Conservation (phyloP, 768 basidiomycete species). For the Suillus decipiens region DNA sequence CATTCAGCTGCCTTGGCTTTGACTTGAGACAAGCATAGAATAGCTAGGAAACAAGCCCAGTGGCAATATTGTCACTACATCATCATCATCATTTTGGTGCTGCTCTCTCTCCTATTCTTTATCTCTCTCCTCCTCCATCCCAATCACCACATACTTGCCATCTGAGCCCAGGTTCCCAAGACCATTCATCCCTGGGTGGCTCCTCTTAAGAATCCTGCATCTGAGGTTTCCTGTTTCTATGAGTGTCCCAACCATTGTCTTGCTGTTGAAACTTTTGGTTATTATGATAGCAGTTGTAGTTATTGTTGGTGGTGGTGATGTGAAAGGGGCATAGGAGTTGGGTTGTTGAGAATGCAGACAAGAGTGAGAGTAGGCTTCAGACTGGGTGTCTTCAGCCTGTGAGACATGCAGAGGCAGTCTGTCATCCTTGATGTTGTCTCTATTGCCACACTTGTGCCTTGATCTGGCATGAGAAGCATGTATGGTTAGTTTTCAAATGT, state of each 20-base stretch:
- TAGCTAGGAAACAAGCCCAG: too few species aligned
- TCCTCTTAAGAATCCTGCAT: conserved; percentile 23
- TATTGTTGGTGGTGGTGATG: conserved; percentile 37
- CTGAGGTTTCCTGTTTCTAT: conserved; percentile 36
- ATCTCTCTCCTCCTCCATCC: conserved; percentile 31
- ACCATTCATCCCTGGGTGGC: conserved; percentile 46
- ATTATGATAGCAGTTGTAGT: conserved; percentile 25
- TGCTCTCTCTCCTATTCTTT: conserved; percentile 35
- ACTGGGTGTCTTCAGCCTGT: conserved; percentile 51
- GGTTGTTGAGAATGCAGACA: conserved; percentile 43
- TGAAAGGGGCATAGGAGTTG: conserved; percentile 49
- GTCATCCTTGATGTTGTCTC: conserved; percentile 52
- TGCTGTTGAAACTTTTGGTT: conserved; percentile 21
- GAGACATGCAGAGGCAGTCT: conserved; percentile 40
- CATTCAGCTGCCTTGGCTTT: too few species aligned
- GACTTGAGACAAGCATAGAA: too few species aligned
- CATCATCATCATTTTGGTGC: conserved; percentile 54
- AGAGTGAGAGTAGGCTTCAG: conserved; percentile 56
- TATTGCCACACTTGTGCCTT: conserved; percentile 53
- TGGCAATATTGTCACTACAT: too few species aligned
- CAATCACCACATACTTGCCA: conserved; percentile 52
- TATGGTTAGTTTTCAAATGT: too few species aligned
- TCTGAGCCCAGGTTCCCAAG: conserved; percentile 72
- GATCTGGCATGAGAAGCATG: conserved; percentile 40
- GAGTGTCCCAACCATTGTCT: conserved; percentile 53